These are phyloP conservation scores for Rhizoclosmatium globosum DNA, from an alignment of 192 early-diverging fungal genomes.

Conservation along the genomic window DNA sequence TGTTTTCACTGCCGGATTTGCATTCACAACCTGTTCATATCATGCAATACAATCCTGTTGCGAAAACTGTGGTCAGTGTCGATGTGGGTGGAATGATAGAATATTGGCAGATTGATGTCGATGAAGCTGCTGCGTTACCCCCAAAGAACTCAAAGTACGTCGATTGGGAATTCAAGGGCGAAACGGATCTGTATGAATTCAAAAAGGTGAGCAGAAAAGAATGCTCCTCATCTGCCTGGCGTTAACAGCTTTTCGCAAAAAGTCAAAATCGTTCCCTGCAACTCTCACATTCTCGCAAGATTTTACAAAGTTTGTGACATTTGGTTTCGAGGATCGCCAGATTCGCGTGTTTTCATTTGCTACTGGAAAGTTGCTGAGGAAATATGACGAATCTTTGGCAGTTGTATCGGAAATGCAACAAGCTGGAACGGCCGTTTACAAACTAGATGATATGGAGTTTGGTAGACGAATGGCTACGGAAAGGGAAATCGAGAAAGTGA, in stretches of 20 bases:
- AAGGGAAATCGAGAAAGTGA: constrained; percentile 76
- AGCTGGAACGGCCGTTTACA: constrained; percentile 76
- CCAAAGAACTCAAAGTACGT: constrained; percentile 51
- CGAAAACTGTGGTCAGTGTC: constrained; percentile 81
- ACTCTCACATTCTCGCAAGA: constrained; percentile 86
- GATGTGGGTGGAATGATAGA: constrained; percentile 92
- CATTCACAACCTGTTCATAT: constrained; percentile 79
- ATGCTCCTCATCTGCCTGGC: too few species aligned
- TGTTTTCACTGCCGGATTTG: constrained; percentile 69
- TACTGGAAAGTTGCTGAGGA: constrained; percentile 87
- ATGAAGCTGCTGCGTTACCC: constrained; percentile 2
- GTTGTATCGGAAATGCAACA: constrained; percentile 90
- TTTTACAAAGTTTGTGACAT: constrained; percentile 85
- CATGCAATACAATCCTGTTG: constrained; percentile 81
- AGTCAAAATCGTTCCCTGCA: constrained; percentile 79
- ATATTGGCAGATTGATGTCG: constrained; percentile 86
- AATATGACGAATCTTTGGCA: constrained; percentile 89
- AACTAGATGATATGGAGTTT: constrained; percentile 98
- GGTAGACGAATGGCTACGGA: constrained; percentile 90
- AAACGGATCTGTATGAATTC: constrained; percentile 97
- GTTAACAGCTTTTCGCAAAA: not conserved
- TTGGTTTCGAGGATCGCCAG: constrained; percentile 81
- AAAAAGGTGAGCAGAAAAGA: constrained; percentile 84
- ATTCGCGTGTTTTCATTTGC: constrained; percentile 85
- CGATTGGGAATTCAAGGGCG: constrained; percentile 85